Conservation (phyloP, 2,329 filamentous ascomycete species). For the Penicillium digitatum region DNA sequence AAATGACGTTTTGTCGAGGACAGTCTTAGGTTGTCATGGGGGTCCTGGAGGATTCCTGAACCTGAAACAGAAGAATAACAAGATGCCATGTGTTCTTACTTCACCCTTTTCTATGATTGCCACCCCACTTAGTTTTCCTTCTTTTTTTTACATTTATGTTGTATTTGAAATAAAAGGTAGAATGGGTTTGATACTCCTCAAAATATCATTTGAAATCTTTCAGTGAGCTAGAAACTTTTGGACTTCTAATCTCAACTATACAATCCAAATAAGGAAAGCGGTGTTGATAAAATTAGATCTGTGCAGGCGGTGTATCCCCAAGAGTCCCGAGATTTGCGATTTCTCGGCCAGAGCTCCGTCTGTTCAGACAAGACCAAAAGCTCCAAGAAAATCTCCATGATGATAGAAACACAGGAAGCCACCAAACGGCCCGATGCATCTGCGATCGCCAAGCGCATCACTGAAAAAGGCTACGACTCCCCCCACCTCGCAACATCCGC, state of each 20-base stretch:
- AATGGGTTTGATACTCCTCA: neutral
- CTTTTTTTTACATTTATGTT: slow-evolving; percentile 10
- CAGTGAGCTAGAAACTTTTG: neutral
- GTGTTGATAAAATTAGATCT: neutral
- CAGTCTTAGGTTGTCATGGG: neutral
- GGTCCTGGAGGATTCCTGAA: neutral
- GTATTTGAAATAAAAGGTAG: neutral
- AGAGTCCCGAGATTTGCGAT: slow-evolving; percentile 3
- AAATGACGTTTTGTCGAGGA: neutral
- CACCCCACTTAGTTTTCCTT: slow-evolving; percentile 13
- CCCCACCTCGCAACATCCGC: slow-evolving; percentile 48
- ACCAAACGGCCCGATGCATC: slow-evolving; percentile 28
- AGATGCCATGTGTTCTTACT: slow-evolving; percentile 41
- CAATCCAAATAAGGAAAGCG: slow-evolving; percentile 10
- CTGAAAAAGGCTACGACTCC: slow-evolving; percentile 22
- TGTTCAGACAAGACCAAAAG: neutral
- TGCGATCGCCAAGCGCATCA: slow-evolving; percentile 41
- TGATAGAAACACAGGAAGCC: slow-evolving; percentile 9
- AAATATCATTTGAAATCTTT: neutral
- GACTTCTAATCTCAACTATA: neutral
- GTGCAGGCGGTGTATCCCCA: slow-evolving; percentile 9
- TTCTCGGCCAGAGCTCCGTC: neutral
- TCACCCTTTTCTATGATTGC: slow-evolving; percentile 20
- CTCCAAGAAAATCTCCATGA: slow-evolving; percentile 8
- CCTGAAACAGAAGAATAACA: slow-evolving; percentile 13